Evolutionary conservation across 2,329 filamentous ascomycete genomes (phyloP).

Genomic region (Ceratocystis albifundus): DNA sequence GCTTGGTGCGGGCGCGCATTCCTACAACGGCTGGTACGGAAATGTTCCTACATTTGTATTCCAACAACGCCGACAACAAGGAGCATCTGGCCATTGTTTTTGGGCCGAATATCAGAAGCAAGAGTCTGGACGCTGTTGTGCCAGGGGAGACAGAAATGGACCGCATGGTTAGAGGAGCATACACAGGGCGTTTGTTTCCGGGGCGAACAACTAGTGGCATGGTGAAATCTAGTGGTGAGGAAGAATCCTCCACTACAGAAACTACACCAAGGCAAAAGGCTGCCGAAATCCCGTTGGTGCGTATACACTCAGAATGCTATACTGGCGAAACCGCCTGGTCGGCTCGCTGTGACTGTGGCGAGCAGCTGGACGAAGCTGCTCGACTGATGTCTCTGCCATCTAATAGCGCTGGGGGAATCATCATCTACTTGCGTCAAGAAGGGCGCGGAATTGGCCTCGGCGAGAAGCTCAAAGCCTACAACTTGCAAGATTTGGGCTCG

Average conservation of each 20-base stretch:
- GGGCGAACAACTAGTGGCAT: slow-evolving; percentile 67
- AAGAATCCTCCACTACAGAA: neutral
- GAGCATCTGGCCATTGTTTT: slow-evolving; percentile 97
- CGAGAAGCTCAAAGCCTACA: slow-evolving; percentile 96
- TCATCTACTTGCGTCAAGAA: slow-evolving; percentile 92
- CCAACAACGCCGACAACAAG: slow-evolving; percentile 85
- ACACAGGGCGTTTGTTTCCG: slow-evolving; percentile 75
- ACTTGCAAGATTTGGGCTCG: slow-evolving; percentile 90
- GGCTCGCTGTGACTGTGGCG: slow-evolving; percentile 91
- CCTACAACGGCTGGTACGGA: slow-evolving; percentile 84
- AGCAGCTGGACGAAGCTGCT: slow-evolving; percentile 93
- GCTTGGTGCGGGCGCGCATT: slow-evolving; percentile 86
- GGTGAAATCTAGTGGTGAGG: slow-evolving; percentile 28
- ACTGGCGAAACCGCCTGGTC: slow-evolving; percentile 98
- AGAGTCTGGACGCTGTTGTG: slow-evolving; percentile 56
- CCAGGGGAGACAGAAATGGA: slow-evolving; percentile 76
- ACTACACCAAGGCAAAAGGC: neutral
- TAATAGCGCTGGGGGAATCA: slow-evolving; percentile 62
- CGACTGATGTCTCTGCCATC: slow-evolving; percentile 71
- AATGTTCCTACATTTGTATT: slow-evolving; percentile 94
- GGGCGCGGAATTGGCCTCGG: slow-evolving; percentile 88
- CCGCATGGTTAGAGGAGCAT: slow-evolving; percentile 88
- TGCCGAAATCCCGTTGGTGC: slow-evolving; percentile 53
- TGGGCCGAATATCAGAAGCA: slow-evolving; percentile 67
- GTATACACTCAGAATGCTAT: slow-evolving; percentile 97